These are phyloP conservation scores for Globisporangium barbulae DNA, from an alignment of 352 stramenopile species.

Conservation along the genomic window DNA sequence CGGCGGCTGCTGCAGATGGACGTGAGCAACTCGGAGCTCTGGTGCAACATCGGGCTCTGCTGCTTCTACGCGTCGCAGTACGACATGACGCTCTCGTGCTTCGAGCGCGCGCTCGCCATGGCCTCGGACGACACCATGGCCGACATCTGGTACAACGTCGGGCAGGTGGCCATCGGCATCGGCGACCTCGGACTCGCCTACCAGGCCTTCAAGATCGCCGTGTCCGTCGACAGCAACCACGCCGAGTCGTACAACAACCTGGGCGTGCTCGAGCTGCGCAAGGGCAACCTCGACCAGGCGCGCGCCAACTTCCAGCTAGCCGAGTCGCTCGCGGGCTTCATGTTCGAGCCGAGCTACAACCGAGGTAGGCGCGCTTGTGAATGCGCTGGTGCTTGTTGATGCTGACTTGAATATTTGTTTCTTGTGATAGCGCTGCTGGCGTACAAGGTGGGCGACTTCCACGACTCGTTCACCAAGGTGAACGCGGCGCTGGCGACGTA, in stretches of 20 bases:
- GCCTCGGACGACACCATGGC: slow-evolving; percentile 89
- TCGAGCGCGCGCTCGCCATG: slow-evolving; percentile 87
- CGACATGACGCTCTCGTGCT: slow-evolving; percentile 93
- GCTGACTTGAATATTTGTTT: slow-evolving; percentile 1
- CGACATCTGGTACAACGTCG: slow-evolving; percentile 95
- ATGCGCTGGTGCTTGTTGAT: not conserved
- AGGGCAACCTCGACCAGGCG: slow-evolving; percentile 86
- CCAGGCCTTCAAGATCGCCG: slow-evolving; percentile 92
- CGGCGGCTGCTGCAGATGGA: slow-evolving; percentile 92
- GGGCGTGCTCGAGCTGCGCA: slow-evolving; percentile 87
- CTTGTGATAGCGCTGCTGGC: slow-evolving; percentile 67
- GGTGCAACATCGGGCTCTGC: slow-evolving; percentile 93
- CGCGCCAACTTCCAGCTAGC: slow-evolving; percentile 80
- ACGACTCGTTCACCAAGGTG: slow-evolving; percentile 87
- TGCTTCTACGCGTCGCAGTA: slow-evolving; percentile 94
- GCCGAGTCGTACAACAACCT: slow-evolving; percentile 92
- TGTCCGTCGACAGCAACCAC: slow-evolving; percentile 90
- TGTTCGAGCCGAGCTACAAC: slow-evolving; percentile 93
- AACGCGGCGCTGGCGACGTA: slow-evolving; percentile 79
- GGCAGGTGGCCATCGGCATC: slow-evolving; percentile 91
- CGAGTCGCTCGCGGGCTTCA: slow-evolving; percentile 77
- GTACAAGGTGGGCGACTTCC: slow-evolving; percentile 91
- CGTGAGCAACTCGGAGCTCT: slow-evolving; percentile 89
- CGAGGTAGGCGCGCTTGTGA: slow-evolving; percentile 34
- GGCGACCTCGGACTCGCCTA: slow-evolving; percentile 91